phyloP scores from a whole-genome alignment of 2,329 filamentous ascomycete species.

The Venturiaceae sp. region DNA sequence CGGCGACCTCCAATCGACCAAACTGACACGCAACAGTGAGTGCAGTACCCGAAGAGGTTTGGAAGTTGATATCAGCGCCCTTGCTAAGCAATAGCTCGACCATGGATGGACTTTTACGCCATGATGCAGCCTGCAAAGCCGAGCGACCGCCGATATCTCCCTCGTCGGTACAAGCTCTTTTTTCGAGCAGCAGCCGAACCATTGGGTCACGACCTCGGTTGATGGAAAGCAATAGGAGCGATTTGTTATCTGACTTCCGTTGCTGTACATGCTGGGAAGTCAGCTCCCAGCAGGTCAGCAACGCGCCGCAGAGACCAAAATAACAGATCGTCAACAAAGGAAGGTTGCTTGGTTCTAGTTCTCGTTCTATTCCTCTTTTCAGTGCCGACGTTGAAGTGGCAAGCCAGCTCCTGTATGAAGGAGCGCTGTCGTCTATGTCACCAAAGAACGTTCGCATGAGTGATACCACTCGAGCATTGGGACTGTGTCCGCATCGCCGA shows the following conservation, averaged over 20 bases:
- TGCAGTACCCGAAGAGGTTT: not conserved
- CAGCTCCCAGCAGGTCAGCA: not conserved
- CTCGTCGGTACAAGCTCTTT: not conserved
- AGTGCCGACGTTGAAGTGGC: no score
- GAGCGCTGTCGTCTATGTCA: not conserved
- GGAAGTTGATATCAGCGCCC: not conserved
- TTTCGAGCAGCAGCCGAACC: not conserved
- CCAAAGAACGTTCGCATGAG: not conserved
- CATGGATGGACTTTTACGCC: not conserved
- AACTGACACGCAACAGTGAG: not conserved
- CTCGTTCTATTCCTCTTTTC: not conserved
- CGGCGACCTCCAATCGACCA: not conserved
- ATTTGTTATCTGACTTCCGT: not conserved
- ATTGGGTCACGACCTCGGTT: not conserved
- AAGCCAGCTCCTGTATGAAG: not conserved
- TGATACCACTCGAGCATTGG: not conserved
- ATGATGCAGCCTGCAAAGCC: not conserved
- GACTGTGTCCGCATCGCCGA: not conserved
- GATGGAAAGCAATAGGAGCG: not conserved
- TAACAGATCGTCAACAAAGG: not conserved
- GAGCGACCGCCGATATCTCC: not conserved
- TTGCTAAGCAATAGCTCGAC: not conserved
- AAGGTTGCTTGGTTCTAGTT: not conserved
- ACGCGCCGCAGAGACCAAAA: not conserved
- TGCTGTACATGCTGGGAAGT: not conserved